Evolutionary conservation across 495 filamentous ascomycete species (phyloP).

Genomic region (Xylaria acuta): DNA sequence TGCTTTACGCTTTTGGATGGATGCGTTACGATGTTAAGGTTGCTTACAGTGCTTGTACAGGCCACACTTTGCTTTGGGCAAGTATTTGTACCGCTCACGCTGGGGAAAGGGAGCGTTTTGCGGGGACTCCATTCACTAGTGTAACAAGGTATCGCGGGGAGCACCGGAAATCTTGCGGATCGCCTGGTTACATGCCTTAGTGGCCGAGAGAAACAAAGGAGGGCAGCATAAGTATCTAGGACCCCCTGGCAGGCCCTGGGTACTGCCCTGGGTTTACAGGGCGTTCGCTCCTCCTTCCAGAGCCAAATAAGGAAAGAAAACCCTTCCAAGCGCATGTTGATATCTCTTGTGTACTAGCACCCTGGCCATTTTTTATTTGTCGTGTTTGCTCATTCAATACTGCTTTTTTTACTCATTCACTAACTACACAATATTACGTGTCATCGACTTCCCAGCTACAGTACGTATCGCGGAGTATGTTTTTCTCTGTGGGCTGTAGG

Average conservation of each 20-base stretch:
- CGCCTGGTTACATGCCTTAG: conserved; percentile 32
- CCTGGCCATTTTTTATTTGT: not conserved
- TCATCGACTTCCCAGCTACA: not conserved
- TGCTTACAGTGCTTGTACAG: conserved; percentile 4
- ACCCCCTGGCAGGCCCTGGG: conserved; percentile 5
- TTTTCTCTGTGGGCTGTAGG: not conserved
- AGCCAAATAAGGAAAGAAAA: not conserved
- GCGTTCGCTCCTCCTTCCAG: not conserved
- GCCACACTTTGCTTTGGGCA: not conserved
- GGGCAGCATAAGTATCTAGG: conserved; percentile 5
- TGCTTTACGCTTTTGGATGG: not conserved
- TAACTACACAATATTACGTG: not conserved
- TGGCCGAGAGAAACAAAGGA: conserved; percentile 23
- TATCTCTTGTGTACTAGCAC: not conserved
- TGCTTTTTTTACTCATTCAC: not conserved
- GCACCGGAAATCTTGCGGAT: conserved; percentile 31
- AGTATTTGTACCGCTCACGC: not conserved
- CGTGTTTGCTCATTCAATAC: not conserved
- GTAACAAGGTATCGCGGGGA: conserved; percentile 23
- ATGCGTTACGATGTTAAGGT: conserved; percentile 1
- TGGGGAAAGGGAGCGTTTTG: conserved; percentile 18
- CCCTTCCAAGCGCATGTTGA: not conserved
- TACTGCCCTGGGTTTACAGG: not conserved
- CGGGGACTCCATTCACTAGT: conserved; percentile 26
- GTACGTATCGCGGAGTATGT: no score